These are phyloP conservation scores for Fusarium mangiferae DNA, from an alignment of 2,329 filamentous ascomycete species.

Conservation along the genomic window DNA sequence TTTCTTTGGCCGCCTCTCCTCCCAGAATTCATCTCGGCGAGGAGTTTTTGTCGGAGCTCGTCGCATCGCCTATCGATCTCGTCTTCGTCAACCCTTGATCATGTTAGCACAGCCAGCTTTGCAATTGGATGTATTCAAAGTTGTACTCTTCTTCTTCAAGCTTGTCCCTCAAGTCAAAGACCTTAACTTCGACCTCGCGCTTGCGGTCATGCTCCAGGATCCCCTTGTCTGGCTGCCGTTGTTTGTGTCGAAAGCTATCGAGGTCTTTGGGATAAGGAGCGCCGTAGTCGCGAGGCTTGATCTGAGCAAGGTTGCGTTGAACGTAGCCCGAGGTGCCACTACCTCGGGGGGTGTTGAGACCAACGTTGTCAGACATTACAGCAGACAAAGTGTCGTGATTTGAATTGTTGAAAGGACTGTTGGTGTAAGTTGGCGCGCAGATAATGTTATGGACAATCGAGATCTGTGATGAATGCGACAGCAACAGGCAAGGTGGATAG, in stretches of 20 bases:
- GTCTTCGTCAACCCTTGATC: constrained; percentile 79
- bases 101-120: constrained; percentile 6
- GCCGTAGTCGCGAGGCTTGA: constrained; percentile 82
- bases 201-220: constrained; percentile 96
- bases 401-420: background rate
- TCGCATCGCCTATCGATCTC: constrained; percentile 79
- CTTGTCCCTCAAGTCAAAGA: constrained; percentile 87
- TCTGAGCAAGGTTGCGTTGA: constrained; percentile 91
- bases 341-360: constrained; percentile 91
- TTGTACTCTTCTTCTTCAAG: constrained; percentile 89
- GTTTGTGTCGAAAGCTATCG: constrained; percentile 76
- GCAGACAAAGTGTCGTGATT: background rate
- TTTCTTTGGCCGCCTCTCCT: constrained; percentile 51
- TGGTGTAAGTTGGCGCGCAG: background rate
- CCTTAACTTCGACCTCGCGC: constrained; percentile 90
- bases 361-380: constrained; percentile 94
- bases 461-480: constrained; percentile 12
- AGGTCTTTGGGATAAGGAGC: constrained; percentile 81
- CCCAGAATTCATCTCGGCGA: constrained; percentile 51
- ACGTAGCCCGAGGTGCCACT: constrained; percentile 98
- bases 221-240: constrained; percentile 87
- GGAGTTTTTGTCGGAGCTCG: constrained; percentile 54
- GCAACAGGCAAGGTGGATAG: constrained; percentile 9
- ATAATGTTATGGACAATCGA: background rate
- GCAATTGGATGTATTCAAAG: background rate